Evolutionary conservation across 2,329 filamentous ascomycete species (phyloP).

Genomic region (Hypoxylon sp.): DNA sequence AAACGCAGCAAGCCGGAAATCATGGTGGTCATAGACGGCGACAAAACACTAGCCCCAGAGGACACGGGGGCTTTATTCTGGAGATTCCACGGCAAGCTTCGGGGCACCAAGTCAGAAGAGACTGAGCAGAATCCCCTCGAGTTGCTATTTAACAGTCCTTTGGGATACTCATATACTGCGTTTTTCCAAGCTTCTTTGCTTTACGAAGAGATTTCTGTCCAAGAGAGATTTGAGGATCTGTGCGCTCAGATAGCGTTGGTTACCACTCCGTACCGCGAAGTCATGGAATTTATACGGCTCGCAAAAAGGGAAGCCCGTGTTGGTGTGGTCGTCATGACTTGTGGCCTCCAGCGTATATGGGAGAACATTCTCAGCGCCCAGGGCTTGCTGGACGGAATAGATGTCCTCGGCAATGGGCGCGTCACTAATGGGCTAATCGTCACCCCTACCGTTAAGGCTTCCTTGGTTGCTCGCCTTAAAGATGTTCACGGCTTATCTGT

Average conservation of each 20-base stretch:
- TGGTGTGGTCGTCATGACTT: constrained; percentile 67
- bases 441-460: constrained; percentile 65
- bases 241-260: constrained; percentile 62
- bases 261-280: constrained; percentile 63
- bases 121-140: constrained; percentile 55
- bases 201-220: constrained; percentile 62
- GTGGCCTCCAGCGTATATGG: constrained; percentile 69
- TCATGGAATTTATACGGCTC: constrained; percentile 60
- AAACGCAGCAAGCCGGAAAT: constrained; percentile 54
- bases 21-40: constrained; percentile 70
- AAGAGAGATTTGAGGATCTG: constrained; percentile 59
- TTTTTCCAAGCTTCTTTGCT: constrained; percentile 69
- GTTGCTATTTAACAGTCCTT: constrained; percentile 61
- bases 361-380: constrained; percentile 64
- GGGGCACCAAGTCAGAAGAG: not conserved
- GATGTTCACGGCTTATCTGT: constrained; percentile 57
- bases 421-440: constrained; percentile 65
- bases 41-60: constrained; percentile 66
- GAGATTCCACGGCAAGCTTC: constrained; percentile 43
- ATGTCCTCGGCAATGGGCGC: constrained; percentile 68
- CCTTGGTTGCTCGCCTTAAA: constrained; percentile 61
- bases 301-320: constrained; percentile 56
- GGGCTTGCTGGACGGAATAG: constrained; percentile 59
- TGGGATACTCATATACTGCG: constrained; percentile 67
- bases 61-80: constrained; percentile 69